These are phyloP conservation scores for Karstenula rhodostoma DNA, from an alignment of 2,329 filamentous ascomycete genomes.

Conservation along the genomic window DNA sequence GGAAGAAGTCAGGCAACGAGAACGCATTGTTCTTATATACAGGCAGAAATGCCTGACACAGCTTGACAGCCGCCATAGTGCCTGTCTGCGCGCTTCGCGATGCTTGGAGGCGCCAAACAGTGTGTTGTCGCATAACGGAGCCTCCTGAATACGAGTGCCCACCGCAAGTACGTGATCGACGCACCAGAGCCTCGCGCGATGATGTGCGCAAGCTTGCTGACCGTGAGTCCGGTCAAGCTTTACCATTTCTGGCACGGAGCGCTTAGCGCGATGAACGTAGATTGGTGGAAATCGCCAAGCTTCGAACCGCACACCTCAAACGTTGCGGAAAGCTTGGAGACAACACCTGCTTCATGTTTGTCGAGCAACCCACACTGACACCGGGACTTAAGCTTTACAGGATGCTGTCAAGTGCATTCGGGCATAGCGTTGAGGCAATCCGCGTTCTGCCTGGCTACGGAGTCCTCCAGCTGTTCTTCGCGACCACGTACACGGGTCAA, in stretches of 20 bases:
- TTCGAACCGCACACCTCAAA: constrained; percentile 27
- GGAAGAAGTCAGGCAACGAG: constrained; percentile 17
- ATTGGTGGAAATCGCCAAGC: constrained; percentile 33
- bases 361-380: constrained; percentile 21
- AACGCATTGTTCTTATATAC: constrained; percentile 43
- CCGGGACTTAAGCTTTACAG: constrained; percentile 18
- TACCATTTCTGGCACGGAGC: constrained; percentile 19
- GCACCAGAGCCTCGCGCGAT: constrained; percentile 10
- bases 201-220: constrained; percentile 3
- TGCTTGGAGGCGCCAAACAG: constrained; percentile 17
- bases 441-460: constrained; percentile 7
- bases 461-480: constrained; percentile 4
- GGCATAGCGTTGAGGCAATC: background rate
- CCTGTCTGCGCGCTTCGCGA: background rate
- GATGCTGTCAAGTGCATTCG: constrained; percentile 2
- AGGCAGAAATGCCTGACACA: constrained; percentile 24
- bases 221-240: background rate
- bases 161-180: constrained; percentile 22
- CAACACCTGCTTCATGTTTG: constrained; percentile 36
- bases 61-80: constrained; percentile 19
- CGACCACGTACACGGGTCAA: constrained; percentile 2
- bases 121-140: constrained; percentile 31
- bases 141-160: constrained; percentile 30
- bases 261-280: constrained; percentile 11
- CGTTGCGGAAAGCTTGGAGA: constrained; percentile 39